Conservation (phyloP, 1,139 yeast species). For the Candida sojae region DNA sequence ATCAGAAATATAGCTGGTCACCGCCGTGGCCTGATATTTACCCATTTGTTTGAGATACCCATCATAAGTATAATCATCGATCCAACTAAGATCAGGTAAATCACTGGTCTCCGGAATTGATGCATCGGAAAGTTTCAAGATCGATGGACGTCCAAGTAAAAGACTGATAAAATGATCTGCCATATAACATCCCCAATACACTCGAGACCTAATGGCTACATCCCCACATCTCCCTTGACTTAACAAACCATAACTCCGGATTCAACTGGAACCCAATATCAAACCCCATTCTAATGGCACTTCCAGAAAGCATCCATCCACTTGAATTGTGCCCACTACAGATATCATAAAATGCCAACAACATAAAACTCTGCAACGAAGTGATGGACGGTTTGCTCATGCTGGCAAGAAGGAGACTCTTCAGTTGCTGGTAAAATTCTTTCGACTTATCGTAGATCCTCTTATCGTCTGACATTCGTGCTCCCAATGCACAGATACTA, state of each 20-base stretch:
- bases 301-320: slow-evolving; percentile 64
- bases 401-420: slow-evolving; percentile 37
- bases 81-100: slow-evolving; percentile 60
- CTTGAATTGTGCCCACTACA: slow-evolving; percentile 56
- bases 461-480: slow-evolving; percentile 49
- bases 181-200: slow-evolving; percentile 68
- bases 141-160: slow-evolving; percentile 59
- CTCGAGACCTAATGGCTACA: slow-evolving; percentile 57
- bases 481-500: slow-evolving; percentile 59
- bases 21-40: slow-evolving; percentile 11
- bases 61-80: slow-evolving; percentile 47
- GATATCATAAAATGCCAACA: slow-evolving; percentile 58
- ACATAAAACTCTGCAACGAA: slow-evolving; percentile 48
- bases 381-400: slow-evolving; percentile 46
- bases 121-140: slow-evolving; percentile 57
- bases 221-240: slow-evolving; percentile 30
- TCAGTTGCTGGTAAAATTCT: slow-evolving; percentile 50
- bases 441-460: slow-evolving; percentile 37
- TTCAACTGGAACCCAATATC: slow-evolving; percentile 66
- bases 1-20: slow-evolving; percentile 38
- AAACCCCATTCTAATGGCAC: slow-evolving; percentile 64
- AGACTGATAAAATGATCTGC: slow-evolving; percentile 66
- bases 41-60: slow-evolving; percentile 20
- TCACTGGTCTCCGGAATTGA: slow-evolving; percentile 64
- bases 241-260: slow-evolving; percentile 59